Base-by-base conservation (phyloP, 345 rosid genomes). In the Cochlearia excelsa region DNA sequence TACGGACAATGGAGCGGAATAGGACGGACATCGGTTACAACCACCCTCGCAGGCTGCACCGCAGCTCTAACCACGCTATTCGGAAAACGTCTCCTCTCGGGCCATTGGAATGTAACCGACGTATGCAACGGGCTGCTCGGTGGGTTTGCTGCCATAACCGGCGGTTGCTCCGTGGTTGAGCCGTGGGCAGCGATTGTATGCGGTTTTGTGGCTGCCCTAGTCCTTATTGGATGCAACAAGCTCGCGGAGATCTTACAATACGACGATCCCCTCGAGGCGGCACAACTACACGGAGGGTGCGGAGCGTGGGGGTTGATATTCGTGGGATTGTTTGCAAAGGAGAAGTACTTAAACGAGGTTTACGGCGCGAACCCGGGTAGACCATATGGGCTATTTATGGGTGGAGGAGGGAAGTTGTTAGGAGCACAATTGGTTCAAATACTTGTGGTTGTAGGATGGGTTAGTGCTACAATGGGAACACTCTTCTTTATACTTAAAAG, bases 31-130 rank as follows among this genome's bases (percentile, higher is more conserved):
- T 96, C 98, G 1, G 96, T 91, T 29, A 88, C 96, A 8, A 91
- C 98, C 27, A 91, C 92, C 0, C 67, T 91, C n/a, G 90, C 98
- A 0, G 96, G 98, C 1, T 85, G 80, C 69, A 82, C 91, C 0
- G 98, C 96, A 0, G 98, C 96, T 8, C 51, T 91, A 37, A 88
- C 96, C 7, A 91, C 98, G 0, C 88, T 91, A n/a, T 91, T 90
- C 1, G 88, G 85, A 0, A 87, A 85, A 51, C 76, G 96, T 7
- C 51, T 91, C 4, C 16, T 91, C 5, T 81, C 89, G 0, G 92
- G 96, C 8, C 96, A 91, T 43, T 91, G 98, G 98, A 85, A 85
- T 45, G 96, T 85, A 29, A 84, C 86, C 0, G 96, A 91, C 49
- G 96, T 91, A 7, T 91, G 98, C 53, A 91, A 91, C 38, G 98